Evolutionary conservation across 148 eudicot genomes (phyloP), one percentile per base, ranked within the genome.

Genomic region (Chenopodium berlandieri): DNA sequence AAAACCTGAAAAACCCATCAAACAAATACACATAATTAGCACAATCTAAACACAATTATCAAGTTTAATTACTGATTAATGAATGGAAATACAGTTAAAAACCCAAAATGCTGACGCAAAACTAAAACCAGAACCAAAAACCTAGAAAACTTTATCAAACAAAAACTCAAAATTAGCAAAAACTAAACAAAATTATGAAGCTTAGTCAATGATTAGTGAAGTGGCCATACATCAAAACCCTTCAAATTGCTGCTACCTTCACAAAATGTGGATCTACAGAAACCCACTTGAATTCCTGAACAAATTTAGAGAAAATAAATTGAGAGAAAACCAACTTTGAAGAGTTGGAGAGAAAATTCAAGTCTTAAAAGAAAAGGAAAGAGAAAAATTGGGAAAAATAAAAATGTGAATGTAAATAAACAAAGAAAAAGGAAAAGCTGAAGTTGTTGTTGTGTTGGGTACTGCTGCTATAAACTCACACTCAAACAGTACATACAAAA

Each of bases 221-320:
- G 72, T 76, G 77, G 83, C 75, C 86, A 71, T 84, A 84, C 86
- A 76, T 72, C 9, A 40, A 63, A 80, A 70, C 5, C 40, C 72
- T 68, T 64, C 73, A 83, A 79, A 75, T 60, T 68, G 76, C 16
- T 63, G 58, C 12, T 8, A 20, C 4, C 40, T 40, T 13, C 9
- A 68, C 46, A 22, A 52, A 63, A 78, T 44, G 73, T 72, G 78
- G 83, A 80, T 74, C 78, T 78, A 50, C 20, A 54, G 47, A 48
- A 78, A 62, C 76, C 27, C 44, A 65, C 20, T 40, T 72, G 75
- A 47, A 31, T 13, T 9, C 16, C 60, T 68, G 52, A 27, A 47
- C 3, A 9, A 80, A 64, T 80, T 50, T 6, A 75, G 80, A 75
- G 73, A 62, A 67, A 40, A 40, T 40, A 40, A 40, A 73, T 19